Conservation (phyloP, 2,329 filamentous ascomycete genomes). For the Fusarium compactum region DNA sequence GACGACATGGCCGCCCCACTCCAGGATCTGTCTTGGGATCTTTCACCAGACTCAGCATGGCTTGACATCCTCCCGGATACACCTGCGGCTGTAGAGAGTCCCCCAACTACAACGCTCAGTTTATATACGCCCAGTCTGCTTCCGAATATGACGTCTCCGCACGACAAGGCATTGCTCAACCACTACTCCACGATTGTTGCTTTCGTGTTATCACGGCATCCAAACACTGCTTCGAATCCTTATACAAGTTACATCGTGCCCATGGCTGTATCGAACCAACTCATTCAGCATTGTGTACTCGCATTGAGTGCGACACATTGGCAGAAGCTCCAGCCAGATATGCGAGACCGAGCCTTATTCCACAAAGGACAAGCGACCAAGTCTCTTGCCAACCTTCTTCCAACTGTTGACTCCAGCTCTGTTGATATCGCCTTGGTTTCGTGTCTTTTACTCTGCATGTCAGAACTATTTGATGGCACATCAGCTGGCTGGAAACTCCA, state of each 20-base stretch:
- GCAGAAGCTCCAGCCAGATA: conserved; percentile 13
- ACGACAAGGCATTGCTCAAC: conserved; percentile 3
- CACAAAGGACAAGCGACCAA: conserved; percentile 10
- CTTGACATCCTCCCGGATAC: conserved; percentile 4
- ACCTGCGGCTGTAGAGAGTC: not conserved
- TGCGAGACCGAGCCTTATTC: conserved; percentile 4
- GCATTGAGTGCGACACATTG: conserved; percentile 11
- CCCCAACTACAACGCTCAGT: not conserved
- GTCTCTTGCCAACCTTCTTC: not conserved
- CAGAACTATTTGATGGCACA: conserved; percentile 4
- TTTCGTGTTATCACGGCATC: conserved; percentile 1
- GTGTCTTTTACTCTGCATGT: conserved; percentile 2
- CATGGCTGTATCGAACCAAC: not conserved
- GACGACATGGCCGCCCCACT: not conserved
- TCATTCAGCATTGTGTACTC: not conserved
- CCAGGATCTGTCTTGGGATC: not conserved
- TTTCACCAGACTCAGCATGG: conserved; percentile 3
- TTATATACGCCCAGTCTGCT: conserved; percentile 3
- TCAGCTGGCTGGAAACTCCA: conserved; percentile 15
- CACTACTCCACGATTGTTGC: conserved; percentile 14
- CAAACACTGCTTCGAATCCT: not conserved
- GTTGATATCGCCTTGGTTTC: conserved; percentile 8
- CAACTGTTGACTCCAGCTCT: not conserved
- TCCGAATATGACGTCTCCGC: conserved; percentile 7
- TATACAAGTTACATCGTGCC: conserved; percentile 11